These are phyloP conservation scores for Fusarium gaditjirri DNA, from an alignment of 2,329 filamentous ascomycete genomes.

Conservation along the genomic window DNA sequence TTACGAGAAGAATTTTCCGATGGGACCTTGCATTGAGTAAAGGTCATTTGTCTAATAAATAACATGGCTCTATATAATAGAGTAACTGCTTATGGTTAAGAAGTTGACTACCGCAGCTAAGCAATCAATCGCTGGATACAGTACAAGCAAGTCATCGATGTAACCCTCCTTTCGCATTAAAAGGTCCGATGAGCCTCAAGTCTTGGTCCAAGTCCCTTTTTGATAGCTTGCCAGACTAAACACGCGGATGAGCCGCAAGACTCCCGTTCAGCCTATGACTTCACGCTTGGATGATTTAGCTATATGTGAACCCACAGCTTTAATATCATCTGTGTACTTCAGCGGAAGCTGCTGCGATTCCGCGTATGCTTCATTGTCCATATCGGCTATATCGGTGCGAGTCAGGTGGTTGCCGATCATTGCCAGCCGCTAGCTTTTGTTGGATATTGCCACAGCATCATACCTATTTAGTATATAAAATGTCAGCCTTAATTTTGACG, in stretches of 20 bases:
- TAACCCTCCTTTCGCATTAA: not conserved
- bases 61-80: not conserved
- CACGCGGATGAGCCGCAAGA: not conserved
- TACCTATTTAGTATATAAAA: not conserved
- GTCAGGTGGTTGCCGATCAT: conserved; percentile 1
- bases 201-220: not conserved
- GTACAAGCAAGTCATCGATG: not conserved
- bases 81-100: not conserved
- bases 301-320: not conserved
- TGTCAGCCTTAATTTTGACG: conserved; percentile 1
- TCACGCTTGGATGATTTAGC: not conserved
- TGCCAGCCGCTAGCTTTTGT: not conserved
- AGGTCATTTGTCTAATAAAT: not conserved
- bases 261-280: not conserved
- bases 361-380: not conserved
- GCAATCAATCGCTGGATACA: not conserved
- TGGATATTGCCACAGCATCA: not conserved
- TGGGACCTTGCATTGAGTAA: not conserved
- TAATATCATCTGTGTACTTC: not conserved
- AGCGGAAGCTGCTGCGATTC: not conserved
- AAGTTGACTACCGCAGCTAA: not conserved
- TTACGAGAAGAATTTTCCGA: not conserved
- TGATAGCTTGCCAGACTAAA: not conserved
- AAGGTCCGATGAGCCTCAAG: not conserved
- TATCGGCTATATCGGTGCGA: not conserved